A percentile compares a stretch with the other conserved stretches of the same genome.
Evolutionary conservation across 345 rosid genomes (phyloP).

Genomic region (Anastatica hierochuntica): DNA sequence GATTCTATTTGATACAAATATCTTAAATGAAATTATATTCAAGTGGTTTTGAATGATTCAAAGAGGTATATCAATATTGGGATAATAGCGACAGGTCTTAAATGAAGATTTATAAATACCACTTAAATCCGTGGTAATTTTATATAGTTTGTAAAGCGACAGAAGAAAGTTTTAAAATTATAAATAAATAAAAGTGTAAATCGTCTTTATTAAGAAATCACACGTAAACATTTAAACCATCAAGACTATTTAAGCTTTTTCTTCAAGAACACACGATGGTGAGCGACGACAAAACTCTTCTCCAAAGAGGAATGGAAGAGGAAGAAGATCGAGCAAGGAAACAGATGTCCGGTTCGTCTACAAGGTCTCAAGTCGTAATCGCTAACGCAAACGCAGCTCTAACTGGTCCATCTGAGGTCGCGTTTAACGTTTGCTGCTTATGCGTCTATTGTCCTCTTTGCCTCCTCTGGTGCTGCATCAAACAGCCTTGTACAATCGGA

Average conservation of each 20-base stretch:
- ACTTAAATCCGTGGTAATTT: too few relatives aligned
- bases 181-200: neutral
- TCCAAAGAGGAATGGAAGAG: conserved; percentile 1
- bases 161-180: neutral
- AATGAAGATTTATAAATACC: neutral
- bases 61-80: neutral
- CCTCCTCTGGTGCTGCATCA: conserved; percentile 42
- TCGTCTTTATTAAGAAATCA: neutral
- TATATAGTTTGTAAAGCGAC: conserved; percentile 9
- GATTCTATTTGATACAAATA: neutral
- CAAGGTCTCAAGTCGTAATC: neutral
- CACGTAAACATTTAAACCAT: neutral
- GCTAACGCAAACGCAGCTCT: conserved; percentile 10
- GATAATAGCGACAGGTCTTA: conserved; percentile 21
- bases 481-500: conserved; percentile 50
- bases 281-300: conserved; percentile 11
- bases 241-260: neutral
- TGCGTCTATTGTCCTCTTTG: conserved; percentile 60
- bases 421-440: conserved; percentile 46
- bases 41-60: conserved; percentile 20
- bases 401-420: conserved; percentile 31
- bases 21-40: neutral
- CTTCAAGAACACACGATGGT: conserved; percentile 16
- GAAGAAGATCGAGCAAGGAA: conserved; percentile 6
- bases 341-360: too few relatives aligned